Conservation (phyloP, 2,329 filamentous ascomycete species). For the Aspergillus candidus region DNA sequence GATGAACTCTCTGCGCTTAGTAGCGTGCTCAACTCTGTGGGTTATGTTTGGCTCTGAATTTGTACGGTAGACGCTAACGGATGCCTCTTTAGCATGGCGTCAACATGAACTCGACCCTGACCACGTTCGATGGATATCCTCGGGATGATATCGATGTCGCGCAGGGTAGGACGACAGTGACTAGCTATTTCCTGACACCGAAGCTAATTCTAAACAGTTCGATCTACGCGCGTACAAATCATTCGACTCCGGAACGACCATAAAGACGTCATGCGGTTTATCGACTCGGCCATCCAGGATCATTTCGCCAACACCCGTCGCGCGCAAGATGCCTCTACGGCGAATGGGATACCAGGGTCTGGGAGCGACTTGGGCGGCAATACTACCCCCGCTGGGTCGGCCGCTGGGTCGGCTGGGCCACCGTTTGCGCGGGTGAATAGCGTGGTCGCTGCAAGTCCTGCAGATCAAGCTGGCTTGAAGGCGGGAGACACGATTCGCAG, state of each 20-base stretch:
- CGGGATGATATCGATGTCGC: conserved; percentile 90
- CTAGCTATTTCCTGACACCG: neutral
- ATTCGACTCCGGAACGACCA: conserved; percentile 89
- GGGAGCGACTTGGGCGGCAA: conserved; percentile 16
- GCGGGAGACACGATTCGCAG: conserved; percentile 73
- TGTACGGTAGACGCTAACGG: conserved; percentile 6
- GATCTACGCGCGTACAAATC: conserved; percentile 85
- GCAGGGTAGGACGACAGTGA: conserved; percentile 59
- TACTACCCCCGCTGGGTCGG: conserved; percentile 23
- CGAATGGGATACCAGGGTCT: conserved; percentile 19
- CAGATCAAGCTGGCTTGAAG: conserved; percentile 72
- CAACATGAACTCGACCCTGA: conserved; percentile 81
- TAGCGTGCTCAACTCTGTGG: conserved; percentile 79
- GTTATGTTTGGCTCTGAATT: conserved; percentile 22
- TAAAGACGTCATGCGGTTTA: conserved; percentile 74
- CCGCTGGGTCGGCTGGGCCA: conserved; percentile 42
- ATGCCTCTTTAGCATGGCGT: conserved; percentile 70
- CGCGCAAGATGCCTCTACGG: conserved; percentile 36
- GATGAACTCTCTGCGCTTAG: conserved; percentile 79
- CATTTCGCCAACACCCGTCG: conserved; percentile 72
- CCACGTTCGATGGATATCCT: conserved; percentile 86
- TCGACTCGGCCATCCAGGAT: conserved; percentile 82
- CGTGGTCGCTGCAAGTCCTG: conserved; percentile 71
- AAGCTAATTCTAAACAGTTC: conserved; percentile 52
- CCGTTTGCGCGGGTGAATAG: conserved; percentile 88